Evolutionary conservation across 202 grass and related monocot genomes (phyloP).

Genomic region (Zoysia matrella): DNA sequence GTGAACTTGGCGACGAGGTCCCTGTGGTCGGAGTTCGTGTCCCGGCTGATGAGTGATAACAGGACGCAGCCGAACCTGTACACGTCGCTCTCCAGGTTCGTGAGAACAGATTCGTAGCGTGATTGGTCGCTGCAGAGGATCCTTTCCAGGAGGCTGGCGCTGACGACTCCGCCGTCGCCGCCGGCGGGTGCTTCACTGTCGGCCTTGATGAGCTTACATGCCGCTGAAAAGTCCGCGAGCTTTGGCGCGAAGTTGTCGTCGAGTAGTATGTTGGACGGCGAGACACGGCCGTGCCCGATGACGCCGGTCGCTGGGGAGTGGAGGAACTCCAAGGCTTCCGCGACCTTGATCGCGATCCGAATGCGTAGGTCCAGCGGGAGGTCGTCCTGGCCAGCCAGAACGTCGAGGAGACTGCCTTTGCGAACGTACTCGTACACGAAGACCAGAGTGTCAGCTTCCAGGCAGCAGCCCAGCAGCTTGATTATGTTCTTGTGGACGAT

Average conservation of each 20-base stretch:
- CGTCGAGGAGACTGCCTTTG: conserved; percentile 45
- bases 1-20: conserved; percentile 17
- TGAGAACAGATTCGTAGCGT: conserved; percentile 37
- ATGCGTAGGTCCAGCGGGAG: conserved; percentile 28
- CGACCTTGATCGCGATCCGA: conserved; percentile 39
- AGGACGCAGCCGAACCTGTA: conserved; percentile 66
- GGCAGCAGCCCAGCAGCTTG: conserved; percentile 57
- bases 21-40: neutral
- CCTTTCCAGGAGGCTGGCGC: conserved; percentile 31
- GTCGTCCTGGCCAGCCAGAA: conserved; percentile 19
- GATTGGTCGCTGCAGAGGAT: conserved; percentile 32
- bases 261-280: conserved; percentile 59
- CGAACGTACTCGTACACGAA: conserved; percentile 55
- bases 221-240: conserved; percentile 53
- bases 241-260: conserved; percentile 56
- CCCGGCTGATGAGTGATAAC: conserved; percentile 39
- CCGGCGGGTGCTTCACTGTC: neutral
- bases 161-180: neutral
- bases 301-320: conserved; percentile 38
- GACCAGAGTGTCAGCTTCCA: conserved; percentile 42
- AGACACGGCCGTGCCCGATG: conserved; percentile 55
- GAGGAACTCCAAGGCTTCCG: conserved; percentile 38
- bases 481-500: conserved; percentile 59
- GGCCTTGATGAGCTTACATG: conserved; percentile 51
- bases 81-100: conserved; percentile 59